Evolutionary conservation across 2,329 filamentous ascomycete species (phyloP), one percentile per base, ranked within the genome.

Genomic region (Fusarium sp.): DNA sequence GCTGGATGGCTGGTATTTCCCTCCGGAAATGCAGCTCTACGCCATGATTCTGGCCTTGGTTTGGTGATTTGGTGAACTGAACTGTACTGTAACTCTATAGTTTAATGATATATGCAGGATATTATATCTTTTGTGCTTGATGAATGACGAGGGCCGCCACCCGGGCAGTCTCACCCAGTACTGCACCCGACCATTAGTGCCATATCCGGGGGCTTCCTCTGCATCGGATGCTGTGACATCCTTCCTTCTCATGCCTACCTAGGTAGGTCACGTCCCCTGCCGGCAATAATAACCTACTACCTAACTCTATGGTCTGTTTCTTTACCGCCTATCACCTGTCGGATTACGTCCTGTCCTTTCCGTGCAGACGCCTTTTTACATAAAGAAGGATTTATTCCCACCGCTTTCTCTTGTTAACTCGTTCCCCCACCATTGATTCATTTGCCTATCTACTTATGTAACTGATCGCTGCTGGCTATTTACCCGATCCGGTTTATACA

Each of bases 351-450:
- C 14, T 48, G 62, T n/a, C 45, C 11, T 44, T 25, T 48, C 54
- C 41, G 18, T 54, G 32, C 51, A 57, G 51, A 30, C 48, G n/a
- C 57, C 51, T 46, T 30, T 55, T 52, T 48, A 63, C 72, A 73
- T 74, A 74, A 69, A 74, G 66, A 73, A 73, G 41, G 45, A 42
- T 60, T 45, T 60, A 29, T 41, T 48, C 63, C 65, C 52, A 55
- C 32, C 51, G 55, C 51, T 40, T 61, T 42, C 12, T 49, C 24
- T 47, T 58, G 6, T 20, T 25, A 27, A 40, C 34, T 57, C n/a
- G 18, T 46, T 59, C 59, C 62, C 45, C 55, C 52, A 49, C 57
- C 29, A 58, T 61, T 57, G 41, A 73, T 63, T 34, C 18, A 27
- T 52, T n/a, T 41, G 40, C 42, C 34, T 24, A 37, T 53, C 45